Percentiles rank a stretch among this genome's conserved stretches.
Evolutionary conservation across 805 yeast genomes (phyloP).

Genomic region (Lipomyces lipofer): DNA sequence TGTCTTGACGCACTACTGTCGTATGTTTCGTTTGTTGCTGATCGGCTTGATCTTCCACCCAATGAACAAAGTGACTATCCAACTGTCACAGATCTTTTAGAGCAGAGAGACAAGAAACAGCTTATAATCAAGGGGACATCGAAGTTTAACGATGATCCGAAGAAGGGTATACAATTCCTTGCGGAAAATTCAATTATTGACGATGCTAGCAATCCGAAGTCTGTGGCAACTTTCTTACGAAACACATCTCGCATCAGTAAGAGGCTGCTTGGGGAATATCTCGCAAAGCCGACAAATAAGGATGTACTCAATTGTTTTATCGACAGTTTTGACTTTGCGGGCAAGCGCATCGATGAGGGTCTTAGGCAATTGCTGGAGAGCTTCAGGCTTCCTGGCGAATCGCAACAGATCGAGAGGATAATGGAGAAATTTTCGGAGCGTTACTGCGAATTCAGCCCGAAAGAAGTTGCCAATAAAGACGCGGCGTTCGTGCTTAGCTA

Average conservation of each 20-base stretch:
- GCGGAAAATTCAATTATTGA: conserved; percentile 65
- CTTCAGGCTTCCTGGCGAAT: conserved; percentile 94
- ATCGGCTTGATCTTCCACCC: conserved; percentile 31
- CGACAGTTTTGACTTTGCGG: conserved; percentile 68
- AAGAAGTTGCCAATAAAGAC: conserved; percentile 76
- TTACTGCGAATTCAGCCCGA: conserved; percentile 65
- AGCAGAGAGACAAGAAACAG: conserved; percentile 52
- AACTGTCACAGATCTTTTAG: conserved; percentile 15
- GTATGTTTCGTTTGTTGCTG: conserved; percentile 34
- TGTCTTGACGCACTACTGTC: conserved; percentile 85
- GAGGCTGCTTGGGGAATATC: conserved; percentile 78
- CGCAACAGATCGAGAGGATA: conserved; percentile 92
- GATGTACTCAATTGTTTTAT: conserved; percentile 65
- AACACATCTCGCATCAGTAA: conserved; percentile 84
- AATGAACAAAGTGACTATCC: conserved; percentile 12
- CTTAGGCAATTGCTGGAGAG: conserved; percentile 75
- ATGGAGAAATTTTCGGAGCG: conserved; percentile 83
- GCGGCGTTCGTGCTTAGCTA: conserved; percentile 90
- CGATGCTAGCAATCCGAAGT: conserved; percentile 51
- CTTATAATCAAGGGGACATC: conserved; percentile 75
- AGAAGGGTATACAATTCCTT: conserved; percentile 66
- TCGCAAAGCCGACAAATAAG: conserved; percentile 72
- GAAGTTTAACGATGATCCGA: conserved; percentile 75
- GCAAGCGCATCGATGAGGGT: conserved; percentile 89
- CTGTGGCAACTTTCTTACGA: conserved; percentile 73